These are phyloP conservation scores for Colletotrichum sublineola DNA, from an alignment of 2,329 filamentous ascomycete species.

Conservation along the genomic window DNA sequence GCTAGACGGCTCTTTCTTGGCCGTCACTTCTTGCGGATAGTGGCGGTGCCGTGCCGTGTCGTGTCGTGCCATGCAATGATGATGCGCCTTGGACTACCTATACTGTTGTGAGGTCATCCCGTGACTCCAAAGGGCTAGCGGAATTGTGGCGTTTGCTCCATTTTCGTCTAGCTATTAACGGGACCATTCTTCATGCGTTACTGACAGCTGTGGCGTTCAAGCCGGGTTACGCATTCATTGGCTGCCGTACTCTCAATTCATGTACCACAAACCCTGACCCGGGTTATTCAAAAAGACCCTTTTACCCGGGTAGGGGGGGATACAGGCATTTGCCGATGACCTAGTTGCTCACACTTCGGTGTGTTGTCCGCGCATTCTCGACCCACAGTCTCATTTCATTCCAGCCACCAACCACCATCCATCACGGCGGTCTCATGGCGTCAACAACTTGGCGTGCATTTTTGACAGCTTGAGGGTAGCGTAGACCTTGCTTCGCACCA, in stretches of 20 bases:
- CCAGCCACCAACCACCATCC: slow-evolving; percentile 4
- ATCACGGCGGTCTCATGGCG: slow-evolving; percentile 2
- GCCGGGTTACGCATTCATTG: neutral
- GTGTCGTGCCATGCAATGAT: neutral
- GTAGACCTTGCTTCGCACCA: neutral
- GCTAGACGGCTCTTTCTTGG: neutral
- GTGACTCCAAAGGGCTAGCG: neutral
- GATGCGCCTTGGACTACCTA: neutral
- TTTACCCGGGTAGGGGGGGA: neutral
- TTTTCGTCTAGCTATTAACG: neutral
- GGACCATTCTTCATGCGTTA: neutral
- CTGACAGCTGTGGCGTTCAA: slow-evolving; percentile 1
- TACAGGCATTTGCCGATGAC: neutral
- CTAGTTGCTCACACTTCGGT: neutral
- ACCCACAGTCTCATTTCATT: slow-evolving; percentile 28
- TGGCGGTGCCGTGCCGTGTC: neutral
- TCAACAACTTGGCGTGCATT: neutral
- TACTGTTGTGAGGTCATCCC: neutral
- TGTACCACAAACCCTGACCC: neutral
- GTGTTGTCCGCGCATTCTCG: slow-evolving; percentile 11
- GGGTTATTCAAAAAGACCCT: neutral
- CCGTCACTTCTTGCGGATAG: neutral
- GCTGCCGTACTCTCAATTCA: neutral
- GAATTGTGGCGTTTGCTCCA: neutral
- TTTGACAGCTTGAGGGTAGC: neutral